phyloP scores from a whole-genome alignment of 345 rosid species.

The Noccaea caerulescens region DNA sequence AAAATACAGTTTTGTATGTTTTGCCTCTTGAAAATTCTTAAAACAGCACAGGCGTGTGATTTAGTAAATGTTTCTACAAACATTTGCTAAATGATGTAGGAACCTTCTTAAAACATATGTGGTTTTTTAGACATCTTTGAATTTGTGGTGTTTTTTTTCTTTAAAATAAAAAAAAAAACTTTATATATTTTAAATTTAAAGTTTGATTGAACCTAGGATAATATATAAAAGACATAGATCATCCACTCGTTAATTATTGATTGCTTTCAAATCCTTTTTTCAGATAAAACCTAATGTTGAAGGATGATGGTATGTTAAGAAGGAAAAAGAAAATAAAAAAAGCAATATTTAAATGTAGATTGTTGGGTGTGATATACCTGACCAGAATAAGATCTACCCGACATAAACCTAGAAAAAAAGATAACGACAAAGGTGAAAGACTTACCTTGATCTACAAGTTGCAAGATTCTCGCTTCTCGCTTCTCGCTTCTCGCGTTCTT shows the following conservation, averaged over 20 bases:
- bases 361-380: slow-evolving; percentile 33
- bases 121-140: neutral
- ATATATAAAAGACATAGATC: too few species aligned
- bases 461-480: slow-evolving; percentile 42
- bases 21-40: neutral
- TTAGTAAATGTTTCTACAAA: neutral
- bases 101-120: neutral
- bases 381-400: slow-evolving; percentile 40
- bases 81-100: neutral
- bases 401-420: slow-evolving; percentile 19
- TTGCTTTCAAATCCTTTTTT: too few species aligned
- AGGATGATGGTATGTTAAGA: neutral
- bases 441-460: slow-evolving; percentile 34
- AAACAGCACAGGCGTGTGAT: neutral
- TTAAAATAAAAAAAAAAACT: too few species aligned
- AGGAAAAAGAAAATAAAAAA: neutral
- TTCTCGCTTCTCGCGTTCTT: slow-evolving; percentile 1
- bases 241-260: too few species aligned
- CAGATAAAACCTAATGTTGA: neutral
- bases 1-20: neutral
- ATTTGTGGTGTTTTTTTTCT: neutral
- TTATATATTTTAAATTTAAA: too few species aligned
- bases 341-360: slow-evolving; percentile 1
- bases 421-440: slow-evolving; percentile 26
- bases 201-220: too few species aligned